Evolutionary conservation across 192 early-diverging fungal species (phyloP).

Genomic region (Jimgerdemannia flammicorona): DNA sequence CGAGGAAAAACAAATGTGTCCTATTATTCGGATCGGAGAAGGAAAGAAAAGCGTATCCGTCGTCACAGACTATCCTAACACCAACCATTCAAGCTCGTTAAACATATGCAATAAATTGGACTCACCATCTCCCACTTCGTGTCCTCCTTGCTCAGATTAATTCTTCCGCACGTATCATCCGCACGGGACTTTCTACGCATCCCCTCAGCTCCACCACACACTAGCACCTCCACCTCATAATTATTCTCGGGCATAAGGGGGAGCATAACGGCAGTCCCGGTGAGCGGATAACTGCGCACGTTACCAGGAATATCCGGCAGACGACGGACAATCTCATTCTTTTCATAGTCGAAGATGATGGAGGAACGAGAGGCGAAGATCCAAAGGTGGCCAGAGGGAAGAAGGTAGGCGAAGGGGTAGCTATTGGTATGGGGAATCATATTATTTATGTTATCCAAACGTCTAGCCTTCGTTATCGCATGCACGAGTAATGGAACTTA

Average conservation of each 20-base stretch:
- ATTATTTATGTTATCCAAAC: too few relatives aligned
- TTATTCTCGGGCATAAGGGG: constrained; percentile 54
- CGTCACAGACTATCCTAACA: too few relatives aligned
- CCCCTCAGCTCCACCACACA: constrained; percentile 53
- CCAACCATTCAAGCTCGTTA: too few relatives aligned
- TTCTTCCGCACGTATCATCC: constrained; percentile 34
- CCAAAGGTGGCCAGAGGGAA: constrained; percentile 45
- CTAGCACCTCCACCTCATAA: constrained; percentile 48
- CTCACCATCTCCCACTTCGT: constrained; percentile 40
- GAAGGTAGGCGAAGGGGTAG: constrained; percentile 45
- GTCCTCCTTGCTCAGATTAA: constrained; percentile 32
- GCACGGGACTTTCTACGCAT: constrained; percentile 27
- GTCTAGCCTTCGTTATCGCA: too few relatives aligned
- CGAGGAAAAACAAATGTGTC: constrained; percentile 40
- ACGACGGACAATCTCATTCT: constrained; percentile 31
- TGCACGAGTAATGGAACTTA: constrained; percentile 2
- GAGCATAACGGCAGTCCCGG: constrained; percentile 51
- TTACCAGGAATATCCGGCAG: constrained; percentile 43
- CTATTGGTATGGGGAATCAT: neutral
- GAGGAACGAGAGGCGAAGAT: constrained; percentile 49
- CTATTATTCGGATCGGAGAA: neutral
- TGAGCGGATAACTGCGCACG: constrained; percentile 50
- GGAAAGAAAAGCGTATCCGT: too few relatives aligned
- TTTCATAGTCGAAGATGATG: constrained; percentile 45
- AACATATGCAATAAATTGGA: neutral